phyloP scores from a whole-genome alignment of 169 alveolate genomes.

The Cryptosporidium canis region DNA sequence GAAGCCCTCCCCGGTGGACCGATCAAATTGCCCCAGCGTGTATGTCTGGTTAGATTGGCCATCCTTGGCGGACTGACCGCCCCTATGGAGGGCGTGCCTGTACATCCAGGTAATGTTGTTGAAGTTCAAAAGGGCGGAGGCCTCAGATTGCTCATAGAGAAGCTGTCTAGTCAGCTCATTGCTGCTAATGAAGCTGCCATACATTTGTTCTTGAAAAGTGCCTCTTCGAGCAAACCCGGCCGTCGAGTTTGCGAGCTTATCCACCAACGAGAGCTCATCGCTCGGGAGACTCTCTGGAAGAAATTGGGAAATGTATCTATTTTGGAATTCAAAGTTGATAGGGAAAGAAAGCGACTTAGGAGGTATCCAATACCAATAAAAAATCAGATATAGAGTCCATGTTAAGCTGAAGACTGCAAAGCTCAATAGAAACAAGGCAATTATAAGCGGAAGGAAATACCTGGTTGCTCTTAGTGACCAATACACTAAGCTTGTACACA shows the following conservation, averaged over 20 bases:
- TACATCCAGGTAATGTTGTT: slow-evolving; percentile 41
- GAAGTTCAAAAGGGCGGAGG: slow-evolving; percentile 3
- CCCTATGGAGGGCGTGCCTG: neutral
- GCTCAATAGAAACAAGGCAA: neutral
- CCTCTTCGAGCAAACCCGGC: neutral
- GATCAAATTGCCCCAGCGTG: neutral
- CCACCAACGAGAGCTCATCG: neutral
- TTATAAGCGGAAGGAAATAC: slow-evolving; percentile 16
- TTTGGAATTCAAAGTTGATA: slow-evolving; percentile 17
- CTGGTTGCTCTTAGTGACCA: slow-evolving; percentile 24
- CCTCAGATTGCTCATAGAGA: slow-evolving; percentile 29
- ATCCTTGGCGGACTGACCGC: neutral
- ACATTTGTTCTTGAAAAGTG: neutral
- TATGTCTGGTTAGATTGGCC: neutral
- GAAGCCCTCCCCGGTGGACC: neutral
- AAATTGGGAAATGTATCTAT: slow-evolving; percentile 10
- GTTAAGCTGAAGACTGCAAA: neutral
- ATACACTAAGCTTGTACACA: slow-evolving; percentile 3
- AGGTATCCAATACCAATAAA: slow-evolving; percentile 49
- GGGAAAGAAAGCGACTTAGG: slow-evolving; percentile 34
- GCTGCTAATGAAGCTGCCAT: slow-evolving; percentile 1
- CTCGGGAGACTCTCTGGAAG: neutral
- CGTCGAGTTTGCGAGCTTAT: neutral
- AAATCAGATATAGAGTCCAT: slow-evolving; percentile 17
- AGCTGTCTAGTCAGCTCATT: slow-evolving; percentile 12